These are phyloP conservation scores for Lumnitzera littorea DNA, from an alignment of 345 rosid species.

Conservation along the genomic window DNA sequence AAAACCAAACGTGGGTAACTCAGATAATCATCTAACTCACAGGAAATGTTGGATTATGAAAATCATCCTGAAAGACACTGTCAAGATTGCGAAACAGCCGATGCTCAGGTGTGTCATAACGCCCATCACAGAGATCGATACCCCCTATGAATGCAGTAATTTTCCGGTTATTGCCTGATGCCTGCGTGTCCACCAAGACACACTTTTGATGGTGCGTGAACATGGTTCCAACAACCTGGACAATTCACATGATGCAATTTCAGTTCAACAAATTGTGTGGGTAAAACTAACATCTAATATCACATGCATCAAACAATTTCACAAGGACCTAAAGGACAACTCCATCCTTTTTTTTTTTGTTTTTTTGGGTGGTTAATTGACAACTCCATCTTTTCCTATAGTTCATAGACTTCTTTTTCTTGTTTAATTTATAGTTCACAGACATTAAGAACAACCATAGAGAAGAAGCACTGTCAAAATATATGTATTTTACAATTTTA, in stretches of 20 bases:
- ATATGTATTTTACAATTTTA: too few species aligned
- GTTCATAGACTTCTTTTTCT: too few species aligned
- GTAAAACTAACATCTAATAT: background rate
- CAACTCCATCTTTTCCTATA: too few species aligned
- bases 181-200: conserved; percentile 85
- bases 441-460: too few species aligned
- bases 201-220: conserved; percentile 96
- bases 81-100: conserved; percentile 61
- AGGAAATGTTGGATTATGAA: conserved; percentile 78
- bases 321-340: too few species aligned
- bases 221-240: conserved; percentile 78
- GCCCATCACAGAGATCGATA: conserved; percentile 90
- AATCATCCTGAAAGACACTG: conserved; percentile 66
- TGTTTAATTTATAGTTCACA: too few species aligned
- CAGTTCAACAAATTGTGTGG: background rate
- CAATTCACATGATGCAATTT: background rate
- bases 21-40: conserved; percentile 34
- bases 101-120: conserved; percentile 95
- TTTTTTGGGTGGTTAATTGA: too few species aligned
- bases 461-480: too few species aligned
- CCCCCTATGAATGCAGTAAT: conserved; percentile 92
- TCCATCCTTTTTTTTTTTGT: too few species aligned
- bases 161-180: conserved; percentile 61
- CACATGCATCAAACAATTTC: background rate
- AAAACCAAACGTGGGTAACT: background rate